Base-by-base conservation (phyloP, 495 filamentous ascomycete genomes). In the Annulohypoxylon stygium region DNA sequence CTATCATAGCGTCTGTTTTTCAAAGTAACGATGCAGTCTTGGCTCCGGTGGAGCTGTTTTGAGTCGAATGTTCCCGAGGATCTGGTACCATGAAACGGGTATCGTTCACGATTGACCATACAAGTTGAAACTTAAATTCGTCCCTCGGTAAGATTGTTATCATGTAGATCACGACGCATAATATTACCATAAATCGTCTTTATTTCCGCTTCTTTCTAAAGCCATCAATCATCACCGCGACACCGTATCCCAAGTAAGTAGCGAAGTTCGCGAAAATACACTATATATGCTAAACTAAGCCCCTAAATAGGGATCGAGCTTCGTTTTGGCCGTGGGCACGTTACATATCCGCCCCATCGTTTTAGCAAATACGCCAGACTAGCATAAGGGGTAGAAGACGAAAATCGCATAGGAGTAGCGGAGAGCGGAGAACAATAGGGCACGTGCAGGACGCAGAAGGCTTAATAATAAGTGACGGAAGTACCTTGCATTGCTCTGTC, bases 401-500 rank as follows among this genome's bases (percentile, higher is more conserved):
- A 26, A 59, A 47, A 61, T 61, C 23, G 23, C 37, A 14, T 14
- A 6, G 33, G 33, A 26, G 18, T 47, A 39, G 47, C 33, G 16
- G 47, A 51, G 37, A 39, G 47, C 33, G 16, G 47, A 51, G 37
- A 53, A 37, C 20, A 37, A 16, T 33, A 64, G 25, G 4, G 20
- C 10, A 64, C 43, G 47, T 53, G 30, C 50, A 18, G 43, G 39
- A 20, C 11, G 47, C 61, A 33, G 14, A 3, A 53, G 37, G 45
- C 83, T 55, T 47, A 57, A 39, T 47, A 57, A 39, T 39, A 41
- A 54, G 55, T 62, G 34, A 20, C 67, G 50, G 67, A 69, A 69
- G 67, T 61, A 54, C 67, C 67, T 57, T 57, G 67, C 67, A 69
- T 66, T 8, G 12, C 37, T 43, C 39, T 60, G 36, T 60, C 57